These are phyloP conservation scores for Magnaporthiopsis rhizophila DNA, from an alignment of 2,329 filamentous ascomycete species.

Conservation along the genomic window DNA sequence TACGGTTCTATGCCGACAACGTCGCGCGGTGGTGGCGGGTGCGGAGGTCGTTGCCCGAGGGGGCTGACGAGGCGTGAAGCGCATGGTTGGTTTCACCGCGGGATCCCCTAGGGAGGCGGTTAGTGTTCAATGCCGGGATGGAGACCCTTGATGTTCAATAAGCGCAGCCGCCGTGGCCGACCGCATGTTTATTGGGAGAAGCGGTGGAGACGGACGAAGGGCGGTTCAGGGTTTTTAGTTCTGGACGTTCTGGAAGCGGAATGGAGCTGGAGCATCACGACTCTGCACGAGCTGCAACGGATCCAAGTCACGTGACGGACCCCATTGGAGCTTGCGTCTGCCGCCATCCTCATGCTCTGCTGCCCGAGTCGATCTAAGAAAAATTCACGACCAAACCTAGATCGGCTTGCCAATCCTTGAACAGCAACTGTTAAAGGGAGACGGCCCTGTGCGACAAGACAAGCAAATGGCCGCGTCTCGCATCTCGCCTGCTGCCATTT, in stretches of 20 bases:
- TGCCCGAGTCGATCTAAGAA: no score
- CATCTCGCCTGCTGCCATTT: not conserved
- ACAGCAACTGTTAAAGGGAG: not conserved
- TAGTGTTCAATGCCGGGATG: not conserved
- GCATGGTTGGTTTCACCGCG: not conserved
- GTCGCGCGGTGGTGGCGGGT: slow-evolving; percentile 16
- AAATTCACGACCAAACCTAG: no score
- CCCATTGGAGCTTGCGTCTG: not conserved
- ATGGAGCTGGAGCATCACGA: no score
- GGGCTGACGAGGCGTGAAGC: not conserved
- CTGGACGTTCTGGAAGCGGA: not conserved
- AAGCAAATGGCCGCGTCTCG: not conserved
- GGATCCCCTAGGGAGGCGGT: no score
- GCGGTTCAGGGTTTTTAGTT: not conserved
- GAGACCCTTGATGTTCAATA: no score
- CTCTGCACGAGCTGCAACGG: not conserved
- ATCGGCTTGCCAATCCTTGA: not conserved
- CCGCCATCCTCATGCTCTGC: no score
- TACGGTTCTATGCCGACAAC: slow-evolving; percentile 14
- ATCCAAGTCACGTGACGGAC: not conserved
- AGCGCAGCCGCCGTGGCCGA: no score
- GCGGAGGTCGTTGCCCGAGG: slow-evolving; percentile 5
- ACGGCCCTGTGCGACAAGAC: not conserved
- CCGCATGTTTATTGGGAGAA: not conserved
- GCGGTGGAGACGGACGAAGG: not conserved